Percentiles rank a stretch among this genome's conserved stretches.
phyloP scores from a whole-genome alignment of 257 asterid species.

The Jacaranda copaia region DNA sequence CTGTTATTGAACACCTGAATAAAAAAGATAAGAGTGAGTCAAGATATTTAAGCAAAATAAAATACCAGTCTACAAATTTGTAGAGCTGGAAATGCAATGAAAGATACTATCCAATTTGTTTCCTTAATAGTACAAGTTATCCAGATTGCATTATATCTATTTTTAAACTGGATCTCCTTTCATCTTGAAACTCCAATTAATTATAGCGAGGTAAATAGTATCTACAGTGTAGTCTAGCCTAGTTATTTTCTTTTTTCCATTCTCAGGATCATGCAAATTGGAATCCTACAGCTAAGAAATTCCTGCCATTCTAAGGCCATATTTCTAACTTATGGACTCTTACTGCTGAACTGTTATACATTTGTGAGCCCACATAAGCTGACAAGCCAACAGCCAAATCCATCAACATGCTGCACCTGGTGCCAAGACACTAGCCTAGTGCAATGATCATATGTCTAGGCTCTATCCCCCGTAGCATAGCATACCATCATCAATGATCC shows the following conservation, averaged over 20 bases:
- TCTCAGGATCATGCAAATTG: neutral
- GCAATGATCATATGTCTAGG: neutral
- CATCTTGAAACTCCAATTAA: conserved; percentile 4
- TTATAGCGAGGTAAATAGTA: conserved; percentile 2
- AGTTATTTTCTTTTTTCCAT: neutral
- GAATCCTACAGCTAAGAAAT: neutral
- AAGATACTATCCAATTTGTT: conserved; percentile 9
- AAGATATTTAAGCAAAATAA: conserved; percentile 35
- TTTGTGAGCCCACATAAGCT: neutral
- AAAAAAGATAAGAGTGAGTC: conserved; percentile 31
- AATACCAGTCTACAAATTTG: conserved; percentile 20
- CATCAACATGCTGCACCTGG: neutral
- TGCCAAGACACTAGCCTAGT: too few relatives aligned
- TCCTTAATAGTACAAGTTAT: conserved; percentile 8
- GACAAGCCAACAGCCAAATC: neutral
- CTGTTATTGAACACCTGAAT: conserved; percentile 94
- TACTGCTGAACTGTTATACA: neutral
- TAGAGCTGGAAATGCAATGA: conserved; percentile 14
- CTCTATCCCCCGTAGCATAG: neutral
- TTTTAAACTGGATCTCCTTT: conserved; percentile 13
- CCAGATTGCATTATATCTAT: conserved; percentile 2
- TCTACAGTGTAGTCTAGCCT: neutral
- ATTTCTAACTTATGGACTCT: neutral
- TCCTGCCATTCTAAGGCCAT: neutral
- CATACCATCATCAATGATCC: neutral